These are phyloP conservation scores for Eucalyptus shirleyi DNA, from an alignment of 345 rosid genomes.

Conservation along the genomic window DNA sequence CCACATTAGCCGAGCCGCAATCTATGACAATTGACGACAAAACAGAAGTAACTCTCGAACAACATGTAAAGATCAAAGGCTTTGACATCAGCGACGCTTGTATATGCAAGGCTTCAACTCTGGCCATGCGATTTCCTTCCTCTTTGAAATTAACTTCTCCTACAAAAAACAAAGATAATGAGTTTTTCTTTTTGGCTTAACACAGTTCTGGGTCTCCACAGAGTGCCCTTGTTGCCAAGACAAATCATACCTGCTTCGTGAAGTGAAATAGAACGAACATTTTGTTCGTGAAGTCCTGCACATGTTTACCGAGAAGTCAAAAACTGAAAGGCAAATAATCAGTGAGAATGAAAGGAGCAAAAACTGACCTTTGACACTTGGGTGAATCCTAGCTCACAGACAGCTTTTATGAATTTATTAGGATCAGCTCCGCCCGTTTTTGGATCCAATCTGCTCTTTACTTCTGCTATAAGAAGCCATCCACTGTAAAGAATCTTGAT, in stretches of 20 bases:
- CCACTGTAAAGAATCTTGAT: slow-evolving; percentile 34
- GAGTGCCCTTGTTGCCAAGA: neutral
- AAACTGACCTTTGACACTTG: slow-evolving; percentile 34
- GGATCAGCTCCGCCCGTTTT: slow-evolving; percentile 87
- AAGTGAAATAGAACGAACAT: slow-evolving; percentile 78
- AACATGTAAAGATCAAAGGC: neutral
- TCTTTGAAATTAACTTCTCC: slow-evolving; percentile 38
- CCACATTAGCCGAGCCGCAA: neutral
- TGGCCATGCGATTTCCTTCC: slow-evolving; percentile 64
- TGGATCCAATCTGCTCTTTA: slow-evolving; percentile 93
- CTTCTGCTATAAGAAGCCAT: slow-evolving; percentile 95
- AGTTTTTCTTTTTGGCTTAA: slow-evolving; percentile 14
- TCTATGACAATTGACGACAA: neutral
- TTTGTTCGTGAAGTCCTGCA: slow-evolving; percentile 82
- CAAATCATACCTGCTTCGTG: slow-evolving; percentile 57
- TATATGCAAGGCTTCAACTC: slow-evolving; percentile 87
- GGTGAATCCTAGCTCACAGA: slow-evolving; percentile 68
- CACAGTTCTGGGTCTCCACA: neutral
- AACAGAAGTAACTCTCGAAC: neutral
- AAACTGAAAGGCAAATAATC: neutral
- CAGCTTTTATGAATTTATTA: slow-evolving; percentile 51
- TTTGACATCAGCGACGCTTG: slow-evolving; percentile 52
- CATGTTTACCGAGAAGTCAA: neutral
- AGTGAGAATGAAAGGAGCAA: neutral
- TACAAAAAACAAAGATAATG: neutral